Evolutionary conservation across 2,329 filamentous ascomycete genomes (phyloP).

Genomic region (Apiospora marii): DNA sequence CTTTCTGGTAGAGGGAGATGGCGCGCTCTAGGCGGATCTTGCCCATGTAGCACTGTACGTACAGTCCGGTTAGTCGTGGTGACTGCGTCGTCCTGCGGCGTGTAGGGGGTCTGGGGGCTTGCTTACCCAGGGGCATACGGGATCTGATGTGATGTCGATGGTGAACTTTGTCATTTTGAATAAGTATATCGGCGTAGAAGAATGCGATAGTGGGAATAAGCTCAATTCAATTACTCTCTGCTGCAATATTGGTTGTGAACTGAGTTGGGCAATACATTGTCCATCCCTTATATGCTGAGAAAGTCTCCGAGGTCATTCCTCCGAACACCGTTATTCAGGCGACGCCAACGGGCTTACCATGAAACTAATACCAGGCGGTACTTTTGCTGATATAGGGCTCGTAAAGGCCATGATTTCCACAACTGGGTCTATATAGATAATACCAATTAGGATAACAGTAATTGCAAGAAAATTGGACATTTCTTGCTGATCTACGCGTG

Average conservation of each 20-base stretch:
- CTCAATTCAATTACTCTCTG: no score
- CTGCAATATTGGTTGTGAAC: no score
- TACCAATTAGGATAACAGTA: no score
- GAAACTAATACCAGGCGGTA: background rate
- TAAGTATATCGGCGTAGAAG: background rate
- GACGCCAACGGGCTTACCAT: background rate
- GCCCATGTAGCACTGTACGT: conserved; percentile 75
- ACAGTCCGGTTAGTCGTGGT: conserved; percentile 30
- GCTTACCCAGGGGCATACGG: conserved; percentile 72
- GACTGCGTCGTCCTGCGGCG: no score
- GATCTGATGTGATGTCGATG: conserved; percentile 82
- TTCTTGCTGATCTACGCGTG: no score
- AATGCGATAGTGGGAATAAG: no score
- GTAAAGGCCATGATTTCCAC: background rate
- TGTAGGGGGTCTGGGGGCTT: background rate
- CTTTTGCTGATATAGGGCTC: background rate
- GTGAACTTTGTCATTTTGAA: conserved; percentile 74
- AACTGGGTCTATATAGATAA: background rate
- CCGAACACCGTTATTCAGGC: background rate
- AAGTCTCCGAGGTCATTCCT: conserved; percentile 13
- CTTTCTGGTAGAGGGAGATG: conserved; percentile 70
- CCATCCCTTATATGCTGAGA: background rate
- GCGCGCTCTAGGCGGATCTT: conserved; percentile 77
- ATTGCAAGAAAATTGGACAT: no score
- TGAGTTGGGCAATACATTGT: no score